Base-by-base conservation (phyloP, 2,329 filamentous ascomycete species). In the Sclerotinia trifoliorum region DNA sequence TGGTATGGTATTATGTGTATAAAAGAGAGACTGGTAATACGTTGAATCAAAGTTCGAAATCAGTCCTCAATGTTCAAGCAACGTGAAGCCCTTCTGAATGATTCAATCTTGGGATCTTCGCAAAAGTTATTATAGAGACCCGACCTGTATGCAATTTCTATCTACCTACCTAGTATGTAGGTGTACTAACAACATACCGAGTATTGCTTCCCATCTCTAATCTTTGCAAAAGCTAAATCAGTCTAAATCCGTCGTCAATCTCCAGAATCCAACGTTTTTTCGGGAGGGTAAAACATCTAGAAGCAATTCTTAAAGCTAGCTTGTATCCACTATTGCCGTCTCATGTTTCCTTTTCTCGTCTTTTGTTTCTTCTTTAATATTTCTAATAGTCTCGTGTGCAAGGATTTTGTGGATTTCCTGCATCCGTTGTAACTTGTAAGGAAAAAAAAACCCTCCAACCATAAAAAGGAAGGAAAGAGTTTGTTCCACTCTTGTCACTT, bases 321-420 rank as follows among this genome's bases (percentile, higher is more conserved):
- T 19, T 4, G 58, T 49, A n/a, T 29, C 58, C 44, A 62, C 44
- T n/a, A 26, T 49, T 15, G 15, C 58, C 58, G 6, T 62, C 58
- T n/a, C n/a, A 35, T 49, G 19, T 35, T 49, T 49, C 58, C 58
- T 13, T 55, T n/a, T 48, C 39, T 55, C 52, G 39, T 42, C 39
- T 42, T 13, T 55, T 35, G 17, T 21, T 35, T 35, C 52, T 8
- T 56, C 32, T 56, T 19, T 57, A 19, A n/a, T 19, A 55, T 42
- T 57, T 62, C 44, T n/a, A 49, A 49, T 44, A 19, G 58, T 62
- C 58, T 35, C 58, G 58, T 62, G 21, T 62, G 21, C 44, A 49
- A 49, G 58, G 44, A 62, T 62, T 61, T 49, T 62, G 58, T 62
- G 44, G 44, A 44, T 35, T 62, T 62, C 29, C 42, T 49, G 24